These are phyloP conservation scores for Pulveroboletus frians DNA, from an alignment of 768 basidiomycete species.

Conservation along the genomic window DNA sequence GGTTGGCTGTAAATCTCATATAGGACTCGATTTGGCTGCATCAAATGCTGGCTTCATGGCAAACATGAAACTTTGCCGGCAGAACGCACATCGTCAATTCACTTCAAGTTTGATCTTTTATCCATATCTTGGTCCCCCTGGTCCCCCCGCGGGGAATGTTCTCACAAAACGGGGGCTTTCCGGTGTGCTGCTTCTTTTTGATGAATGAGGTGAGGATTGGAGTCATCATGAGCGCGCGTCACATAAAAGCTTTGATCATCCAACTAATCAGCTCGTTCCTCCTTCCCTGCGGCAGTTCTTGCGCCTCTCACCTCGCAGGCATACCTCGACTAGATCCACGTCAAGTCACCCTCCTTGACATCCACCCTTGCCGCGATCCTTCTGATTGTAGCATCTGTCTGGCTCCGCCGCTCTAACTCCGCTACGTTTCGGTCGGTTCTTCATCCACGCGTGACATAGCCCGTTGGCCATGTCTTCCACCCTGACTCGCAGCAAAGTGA, in stretches of 20 bases:
- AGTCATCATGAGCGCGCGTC: conserved; percentile 8
- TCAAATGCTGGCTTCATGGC: not conserved
- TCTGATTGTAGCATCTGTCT: not conserved
- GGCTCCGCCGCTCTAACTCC: not conserved
- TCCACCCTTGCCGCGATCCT: not conserved
- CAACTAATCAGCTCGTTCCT: not conserved
- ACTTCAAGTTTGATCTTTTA: not conserved
- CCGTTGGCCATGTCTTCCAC: conserved; percentile 10
- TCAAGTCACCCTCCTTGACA: not conserved
- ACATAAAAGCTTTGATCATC: conserved; percentile 21
- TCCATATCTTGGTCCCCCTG: not conserved
- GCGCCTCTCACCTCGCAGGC: conserved; percentile 17
- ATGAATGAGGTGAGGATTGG: conserved; percentile 17
- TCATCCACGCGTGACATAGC: no score
- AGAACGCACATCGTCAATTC: not conserved
- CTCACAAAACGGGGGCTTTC: conserved; percentile 22
- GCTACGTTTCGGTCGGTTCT: not conserved
- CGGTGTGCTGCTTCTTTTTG: conserved; percentile 23
- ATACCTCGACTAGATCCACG: conserved; percentile 18
- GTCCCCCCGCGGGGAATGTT: conserved; percentile 6
- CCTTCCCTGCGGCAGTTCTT: conserved; percentile 5
- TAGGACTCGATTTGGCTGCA: not conserved
- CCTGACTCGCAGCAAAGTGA: conserved; percentile 22
- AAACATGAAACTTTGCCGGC: not conserved
- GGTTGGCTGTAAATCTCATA: not conserved